Conservation (phyloP, 2,329 filamentous ascomycete genomes). For the Fusarium sp. region DNA sequence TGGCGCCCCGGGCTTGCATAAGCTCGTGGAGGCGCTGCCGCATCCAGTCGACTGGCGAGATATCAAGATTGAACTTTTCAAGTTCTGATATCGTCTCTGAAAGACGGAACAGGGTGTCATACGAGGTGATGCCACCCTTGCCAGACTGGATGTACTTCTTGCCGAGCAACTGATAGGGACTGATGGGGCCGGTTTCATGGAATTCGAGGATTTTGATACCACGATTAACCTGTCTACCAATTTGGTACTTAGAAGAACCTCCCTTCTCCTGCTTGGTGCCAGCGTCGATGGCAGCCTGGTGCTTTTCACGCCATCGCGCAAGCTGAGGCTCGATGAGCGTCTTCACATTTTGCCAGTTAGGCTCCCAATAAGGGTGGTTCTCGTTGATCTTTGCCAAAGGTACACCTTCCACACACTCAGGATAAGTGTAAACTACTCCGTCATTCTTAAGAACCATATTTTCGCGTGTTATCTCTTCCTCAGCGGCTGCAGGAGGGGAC, state of each 20-base stretch:
- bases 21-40: slow-evolving; percentile 68
- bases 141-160: slow-evolving; percentile 62
- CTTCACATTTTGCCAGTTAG: slow-evolving; percentile 62
- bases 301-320: slow-evolving; percentile 62
- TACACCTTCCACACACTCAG: slow-evolving; percentile 64
- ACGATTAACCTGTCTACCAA: slow-evolving; percentile 67
- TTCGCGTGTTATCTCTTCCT: slow-evolving; percentile 58
- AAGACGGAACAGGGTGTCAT: slow-evolving; percentile 68
- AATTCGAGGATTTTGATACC: slow-evolving; percentile 66
- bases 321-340: slow-evolving; percentile 58
- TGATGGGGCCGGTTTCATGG: slow-evolving; percentile 62
- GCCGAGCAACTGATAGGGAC: slow-evolving; percentile 67
- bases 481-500: slow-evolving; percentile 3
- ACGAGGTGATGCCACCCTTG: slow-evolving; percentile 59
- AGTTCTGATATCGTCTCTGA: slow-evolving; percentile 66
- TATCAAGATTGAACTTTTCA: slow-evolving; percentile 64
- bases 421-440: slow-evolving; percentile 62
- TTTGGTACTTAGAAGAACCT: slow-evolving; percentile 62
- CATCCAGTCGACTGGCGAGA: slow-evolving; percentile 67
- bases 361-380: slow-evolving; percentile 67
- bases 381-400: slow-evolving; percentile 64
- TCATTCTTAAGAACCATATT: slow-evolving; percentile 62
- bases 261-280: slow-evolving; percentile 50
- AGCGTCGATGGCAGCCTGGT: slow-evolving; percentile 53
- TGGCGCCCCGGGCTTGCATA: slow-evolving; percentile 55